Evolutionary conservation across 2,329 filamentous ascomycete species (phyloP).

Genomic region (Cyanodermella asteris): DNA sequence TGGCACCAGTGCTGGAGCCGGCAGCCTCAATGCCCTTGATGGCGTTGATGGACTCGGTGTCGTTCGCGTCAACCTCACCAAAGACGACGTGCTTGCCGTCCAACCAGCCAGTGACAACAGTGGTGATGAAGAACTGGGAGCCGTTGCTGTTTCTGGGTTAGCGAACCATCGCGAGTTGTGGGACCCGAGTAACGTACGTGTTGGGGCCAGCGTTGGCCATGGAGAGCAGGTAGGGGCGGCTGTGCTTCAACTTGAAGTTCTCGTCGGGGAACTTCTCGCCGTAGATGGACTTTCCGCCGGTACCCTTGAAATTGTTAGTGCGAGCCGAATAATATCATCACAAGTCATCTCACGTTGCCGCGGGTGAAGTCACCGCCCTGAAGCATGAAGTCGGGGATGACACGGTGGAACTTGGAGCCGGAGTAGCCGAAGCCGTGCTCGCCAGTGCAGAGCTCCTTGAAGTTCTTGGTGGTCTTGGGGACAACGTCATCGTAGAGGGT

Average conservation of each 20-base stretch:
- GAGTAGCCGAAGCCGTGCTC: constrained; percentile 68
- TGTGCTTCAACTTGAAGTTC: constrained; percentile 67
- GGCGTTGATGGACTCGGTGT: constrained; percentile 24
- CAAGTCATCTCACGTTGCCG: constrained; percentile 12
- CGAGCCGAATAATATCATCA: constrained; percentile 2
- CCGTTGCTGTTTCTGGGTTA: constrained; percentile 38
- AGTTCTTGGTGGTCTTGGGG: constrained; percentile 74
- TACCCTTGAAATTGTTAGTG: constrained; percentile 34
- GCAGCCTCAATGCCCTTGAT: constrained; percentile 38
- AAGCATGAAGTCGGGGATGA: constrained; percentile 87
- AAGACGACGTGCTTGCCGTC: constrained; percentile 51
- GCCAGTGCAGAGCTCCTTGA: constrained; percentile 60
- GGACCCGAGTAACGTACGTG: too few species aligned
- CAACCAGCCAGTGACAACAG: constrained; percentile 42
- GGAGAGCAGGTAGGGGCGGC: constrained; percentile 56
- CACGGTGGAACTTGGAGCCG: constrained; percentile 72
- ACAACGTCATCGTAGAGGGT: constrained; percentile 67
- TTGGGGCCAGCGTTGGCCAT: constrained; percentile 93
- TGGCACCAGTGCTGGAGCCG: constrained; percentile 31
- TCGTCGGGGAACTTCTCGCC: constrained; percentile 86
- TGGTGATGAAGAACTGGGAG: constrained; percentile 54
- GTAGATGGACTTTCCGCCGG: constrained; percentile 84
- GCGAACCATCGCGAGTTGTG: background rate
- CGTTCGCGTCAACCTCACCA: constrained; percentile 38
- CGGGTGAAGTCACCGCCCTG: constrained; percentile 55